Evolutionary conservation across 2,329 filamentous ascomycete genomes (phyloP), one percentile per base, ranked within the genome.

Genomic region (Leptographium galeiforme): DNA sequence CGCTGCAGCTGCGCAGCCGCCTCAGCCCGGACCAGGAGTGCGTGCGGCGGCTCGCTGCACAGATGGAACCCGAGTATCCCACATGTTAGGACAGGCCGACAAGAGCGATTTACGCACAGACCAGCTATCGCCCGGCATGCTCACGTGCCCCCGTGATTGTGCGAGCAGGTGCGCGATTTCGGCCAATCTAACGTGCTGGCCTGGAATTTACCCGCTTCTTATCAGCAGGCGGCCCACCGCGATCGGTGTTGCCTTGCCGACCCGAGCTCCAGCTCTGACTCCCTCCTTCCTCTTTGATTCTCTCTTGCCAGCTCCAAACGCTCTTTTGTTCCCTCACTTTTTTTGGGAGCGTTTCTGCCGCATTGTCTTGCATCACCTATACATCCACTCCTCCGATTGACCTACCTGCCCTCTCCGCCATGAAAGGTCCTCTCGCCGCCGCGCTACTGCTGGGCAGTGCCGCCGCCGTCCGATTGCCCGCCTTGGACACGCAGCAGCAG

Each of bases 361-460:
- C 11, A 25, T 14, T 32, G 13, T 48, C 34, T 49, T 40, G 14
- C 25, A 44, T 19, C 39, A n/a, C 14, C 25, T 16, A n/a, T 38
- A 10, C 30, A 14, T 12, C 48, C 43, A 12, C 25, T 34, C 25
- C 16, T 33, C n/a, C 32, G 8, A 18, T 38, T 34, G 11, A 10
- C 36, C 6, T 44, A 14, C 11, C 13, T 10, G 11, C 32, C n/a
- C 14, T 39, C 19, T 16, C 34, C 33, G 6, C 18, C 1, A 50
- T 50, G 55, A 59, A 58, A 46, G 33, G 51, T 16, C 45, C 52
- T 18, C 51, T 59, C 6, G 55, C 55, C 16, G 52, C 55, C 11
- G 52, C 57, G 32, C 54, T 57, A 52, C 57, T 59, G 45, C 48
- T 57, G 36, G 44, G 55, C 52, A 51, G 47, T 40, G 36, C 49